Base-by-base conservation (phyloP, 2,329 filamentous ascomycete genomes). In the Fusarium siculi region DNA sequence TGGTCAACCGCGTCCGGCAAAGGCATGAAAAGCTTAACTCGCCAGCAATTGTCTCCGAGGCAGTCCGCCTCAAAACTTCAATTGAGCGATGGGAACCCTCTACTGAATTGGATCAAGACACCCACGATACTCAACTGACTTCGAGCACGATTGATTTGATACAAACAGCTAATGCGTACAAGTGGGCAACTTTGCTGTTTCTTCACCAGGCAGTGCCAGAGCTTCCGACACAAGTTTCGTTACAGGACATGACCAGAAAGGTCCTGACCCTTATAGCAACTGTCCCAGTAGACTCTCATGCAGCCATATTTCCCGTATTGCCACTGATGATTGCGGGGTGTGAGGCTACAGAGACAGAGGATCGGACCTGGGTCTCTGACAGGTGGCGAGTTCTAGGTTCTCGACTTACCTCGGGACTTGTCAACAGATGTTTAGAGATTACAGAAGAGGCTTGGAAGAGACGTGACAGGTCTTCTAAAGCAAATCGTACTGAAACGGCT, bases 381-480 rank as follows among this genome's bases (percentile, higher is more conserved):
- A 40, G 39, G 39, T 40, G 39, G 39, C 11, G 12, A 14, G 39
- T 40, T 21, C 39, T 40, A 5, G 39, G 39, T 40, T 40, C 39
- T 40, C 19, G 39, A 40, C 39, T 40, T 5, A 40, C 39, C 19
- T 40, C 39, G 39, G 39, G 39, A 12, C 39, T 40, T 40, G 39
- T 40, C 19, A 40, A 12, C 39, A 40, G 39, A 40, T 40, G 39
- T 40, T 14, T 40, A 3, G 39, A 40, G 12, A 40, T 40, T 21
- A 40, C 39, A 21, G 39, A 4, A 40, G 39, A 40, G 19, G 39
- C 39, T 40, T 40, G 39, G 39, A 40, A 40, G 12, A 40, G 39
- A 6, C 11, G 0, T 1, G 39, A 40, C 7, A 40, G 14, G 19
- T 40, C 12, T 21, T 1, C 19, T 4, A 21, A 21, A 21, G 1